phyloP scores from a whole-genome alignment of 192 early-diverging fungal species.

The Rhizophlyctis rosea region DNA sequence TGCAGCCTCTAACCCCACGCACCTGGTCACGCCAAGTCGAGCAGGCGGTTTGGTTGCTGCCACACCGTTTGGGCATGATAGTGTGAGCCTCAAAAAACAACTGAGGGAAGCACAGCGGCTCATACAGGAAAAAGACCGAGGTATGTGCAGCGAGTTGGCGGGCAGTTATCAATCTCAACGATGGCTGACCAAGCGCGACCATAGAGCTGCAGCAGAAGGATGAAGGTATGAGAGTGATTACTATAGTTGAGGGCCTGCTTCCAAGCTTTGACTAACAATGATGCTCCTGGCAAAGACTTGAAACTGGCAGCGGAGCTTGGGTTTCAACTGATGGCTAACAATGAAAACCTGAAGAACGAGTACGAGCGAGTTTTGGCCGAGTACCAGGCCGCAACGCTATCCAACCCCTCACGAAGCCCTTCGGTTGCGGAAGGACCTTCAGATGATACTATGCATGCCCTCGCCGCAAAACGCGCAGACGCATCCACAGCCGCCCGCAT shows the following conservation, averaged over 20 bases:
- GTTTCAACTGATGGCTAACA: neutral
- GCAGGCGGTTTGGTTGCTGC: too few relatives aligned
- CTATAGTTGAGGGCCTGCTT: neutral
- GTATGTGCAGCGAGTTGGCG: neutral
- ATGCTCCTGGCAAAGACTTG: neutral
- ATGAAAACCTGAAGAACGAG: too few relatives aligned
- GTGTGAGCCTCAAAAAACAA: too few relatives aligned
- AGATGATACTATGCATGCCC: neutral
- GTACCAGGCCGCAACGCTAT: neutral
- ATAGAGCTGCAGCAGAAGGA: neutral
- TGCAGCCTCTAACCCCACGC: too few relatives aligned
- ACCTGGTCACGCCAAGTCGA: too few relatives aligned
- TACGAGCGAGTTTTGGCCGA: too few relatives aligned
- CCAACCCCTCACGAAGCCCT: neutral
- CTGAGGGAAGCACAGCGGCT: neutral
- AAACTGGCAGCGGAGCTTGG: neutral
- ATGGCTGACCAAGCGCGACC: neutral
- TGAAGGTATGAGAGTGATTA: neutral
- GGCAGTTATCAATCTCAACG: neutral
- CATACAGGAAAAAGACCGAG: neutral
- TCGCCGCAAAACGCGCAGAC: neutral
- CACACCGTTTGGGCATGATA: too few relatives aligned
- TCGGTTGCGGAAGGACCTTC: neutral
- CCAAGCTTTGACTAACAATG: neutral
- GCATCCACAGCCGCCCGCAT: slow-evolving; percentile 1